These are phyloP conservation scores for Lolium perenne DNA, from an alignment of 176 grass and related monocot genomes.

Conservation along the genomic window DNA sequence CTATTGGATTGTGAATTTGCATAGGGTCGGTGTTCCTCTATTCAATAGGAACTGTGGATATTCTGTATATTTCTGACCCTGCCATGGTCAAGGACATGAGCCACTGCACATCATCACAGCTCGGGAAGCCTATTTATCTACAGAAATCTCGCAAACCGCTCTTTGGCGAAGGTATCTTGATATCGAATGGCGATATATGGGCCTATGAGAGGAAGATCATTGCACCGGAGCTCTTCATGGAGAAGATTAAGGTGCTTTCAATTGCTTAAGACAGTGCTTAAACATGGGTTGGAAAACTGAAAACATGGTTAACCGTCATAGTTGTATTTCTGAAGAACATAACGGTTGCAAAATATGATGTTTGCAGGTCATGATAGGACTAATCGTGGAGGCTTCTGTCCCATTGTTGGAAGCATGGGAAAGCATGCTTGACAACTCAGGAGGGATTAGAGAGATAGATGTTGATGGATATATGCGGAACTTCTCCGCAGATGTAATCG, in stretches of 20 bases:
- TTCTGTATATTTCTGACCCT: conserved; percentile 14
- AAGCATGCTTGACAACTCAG: conserved; percentile 41
- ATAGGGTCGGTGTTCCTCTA: conserved; percentile 24
- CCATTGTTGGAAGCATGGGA: conserved; percentile 64
- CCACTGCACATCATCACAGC: conserved; percentile 12
- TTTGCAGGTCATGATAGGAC: conserved; percentile 63
- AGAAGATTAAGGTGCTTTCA: conserved; percentile 71
- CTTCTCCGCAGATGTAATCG: conserved; percentile 70
- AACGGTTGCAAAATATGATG: background rate
- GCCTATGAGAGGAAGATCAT: conserved; percentile 71
- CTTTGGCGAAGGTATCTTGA: background rate
- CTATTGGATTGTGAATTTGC: background rate
- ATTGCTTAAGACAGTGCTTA: background rate
- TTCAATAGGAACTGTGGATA: conserved; percentile 17
- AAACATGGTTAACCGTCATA: conserved; percentile 16
- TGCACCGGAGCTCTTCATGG: conserved; percentile 72
- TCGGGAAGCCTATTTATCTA: background rate
- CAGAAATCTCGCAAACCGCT: conserved; percentile 10
- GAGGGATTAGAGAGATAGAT: conserved; percentile 62
- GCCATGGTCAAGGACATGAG: conserved; percentile 25
- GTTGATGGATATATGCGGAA: conserved; percentile 61
- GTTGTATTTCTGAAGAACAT: background rate
- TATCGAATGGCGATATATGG: conserved; percentile 42
- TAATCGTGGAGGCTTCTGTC: conserved; percentile 55
- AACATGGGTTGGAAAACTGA: conserved; percentile 37